These are phyloP conservation scores for Amaranthus palmeri DNA, from an alignment of 148 eudicot species.

Conservation along the genomic window DNA sequence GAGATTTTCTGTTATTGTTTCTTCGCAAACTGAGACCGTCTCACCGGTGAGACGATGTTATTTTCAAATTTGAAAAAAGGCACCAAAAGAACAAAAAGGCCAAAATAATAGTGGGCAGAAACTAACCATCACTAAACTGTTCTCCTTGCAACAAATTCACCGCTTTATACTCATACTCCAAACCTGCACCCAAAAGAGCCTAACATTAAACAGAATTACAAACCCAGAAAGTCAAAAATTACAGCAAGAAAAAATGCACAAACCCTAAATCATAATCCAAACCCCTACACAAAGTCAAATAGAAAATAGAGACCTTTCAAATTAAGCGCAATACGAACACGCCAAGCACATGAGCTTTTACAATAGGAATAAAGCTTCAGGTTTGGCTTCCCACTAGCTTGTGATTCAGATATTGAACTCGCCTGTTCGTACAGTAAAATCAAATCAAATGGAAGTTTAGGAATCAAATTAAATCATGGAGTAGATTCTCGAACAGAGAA, in stretches of 20 bases:
- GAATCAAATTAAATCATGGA: background rate
- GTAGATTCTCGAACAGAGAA: background rate
- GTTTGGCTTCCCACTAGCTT: conserved; percentile 26
- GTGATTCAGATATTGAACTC: background rate
- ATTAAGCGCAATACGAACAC: conserved; percentile 89
- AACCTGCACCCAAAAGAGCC: conserved; percentile 33
- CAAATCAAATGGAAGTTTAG: background rate
- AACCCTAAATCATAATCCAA: background rate
- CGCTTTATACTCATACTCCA: conserved; percentile 72
- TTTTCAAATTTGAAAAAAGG: background rate
- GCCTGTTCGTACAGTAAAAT: no score
- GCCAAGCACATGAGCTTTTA: conserved; percentile 71
- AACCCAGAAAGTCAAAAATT: no score
- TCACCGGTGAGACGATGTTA: background rate
- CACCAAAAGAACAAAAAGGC: background rate
- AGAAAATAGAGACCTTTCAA: conserved; percentile 51
- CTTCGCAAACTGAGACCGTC: background rate
- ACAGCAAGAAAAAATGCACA: background rate
- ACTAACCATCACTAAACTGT: conserved; percentile 58
- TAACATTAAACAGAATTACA: background rate
- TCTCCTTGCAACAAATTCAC: conserved; percentile 78
- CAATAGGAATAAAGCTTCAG: conserved; percentile 72
- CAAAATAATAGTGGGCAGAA: background rate
- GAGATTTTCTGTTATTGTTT: background rate
- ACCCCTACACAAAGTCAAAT: background rate